Evolutionary conservation across 208 protist species (phyloP), one percentile per base, ranked within the genome.

Genomic region (Trypanosoma melophagium): DNA sequence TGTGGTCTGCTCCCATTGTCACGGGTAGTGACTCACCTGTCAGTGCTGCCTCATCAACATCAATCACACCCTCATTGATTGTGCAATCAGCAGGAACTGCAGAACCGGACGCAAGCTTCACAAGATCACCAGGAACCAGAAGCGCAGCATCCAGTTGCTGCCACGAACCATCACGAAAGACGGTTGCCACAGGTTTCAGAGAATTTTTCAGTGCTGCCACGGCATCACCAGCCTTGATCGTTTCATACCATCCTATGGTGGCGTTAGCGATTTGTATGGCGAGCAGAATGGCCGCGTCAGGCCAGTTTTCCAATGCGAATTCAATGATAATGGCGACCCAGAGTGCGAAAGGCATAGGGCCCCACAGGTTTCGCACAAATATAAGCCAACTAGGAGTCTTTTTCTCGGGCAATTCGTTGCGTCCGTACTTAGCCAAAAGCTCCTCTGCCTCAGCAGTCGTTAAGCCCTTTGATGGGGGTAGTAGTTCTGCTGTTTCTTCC

Each of bases 11-110:
- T 42, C 79, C 79, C 77, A 94, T 96, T 42, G 80, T 88, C 16
- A 97, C 96, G 24, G 97, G 96, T 7, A 98, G 80, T 7, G 96
- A 98, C 82, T 99, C 97, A 31, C 97, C 97, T 8, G 97, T 99
- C 45, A 98, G 77, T 14, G 94, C 86, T 7, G 93, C 81, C 81
- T 98, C 94, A 66, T 98, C 96, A 65, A 98, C 86, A 44, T 97
- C 94, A 19, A 98, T 84, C 8, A 74, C 58, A 50, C 83, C 89
- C 64, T 87, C 82, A 65, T 89, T 93, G 51, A 94, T 87, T 22
- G 73, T 93, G 75, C 86, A 93, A 75, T 98, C 97, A 1, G 96
- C 96, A 7, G 96, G 93, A 41, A 98, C 89, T 12, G 89, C 89
- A n/a, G 90, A 96, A 60, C 96, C 97, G 45, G 91, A 56, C 1